A percentile compares a stretch with the other conserved stretches of the same genome.
Evolutionary conservation across 257 asterid genomes (phyloP).

Genomic region (Ajuga chamaepitys): DNA sequence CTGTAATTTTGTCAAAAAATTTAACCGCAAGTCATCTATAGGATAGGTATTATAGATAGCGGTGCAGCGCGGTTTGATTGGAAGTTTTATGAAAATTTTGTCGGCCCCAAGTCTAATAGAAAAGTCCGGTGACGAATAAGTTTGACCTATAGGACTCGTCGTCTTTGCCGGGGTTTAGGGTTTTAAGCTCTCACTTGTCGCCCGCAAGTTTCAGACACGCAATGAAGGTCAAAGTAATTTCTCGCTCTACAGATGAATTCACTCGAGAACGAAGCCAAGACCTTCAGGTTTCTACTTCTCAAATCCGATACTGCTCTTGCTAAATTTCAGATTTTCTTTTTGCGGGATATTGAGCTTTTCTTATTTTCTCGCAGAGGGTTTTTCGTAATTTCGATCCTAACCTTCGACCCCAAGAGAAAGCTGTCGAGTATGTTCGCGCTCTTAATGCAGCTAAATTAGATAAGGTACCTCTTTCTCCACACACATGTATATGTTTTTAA

Average conservation of each 20-base stretch:
- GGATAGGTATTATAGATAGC: no score
- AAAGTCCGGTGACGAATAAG: no score
- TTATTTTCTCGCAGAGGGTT: slow-evolving; percentile 51
- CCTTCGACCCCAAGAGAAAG: slow-evolving; percentile 82
- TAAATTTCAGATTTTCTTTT: not conserved
- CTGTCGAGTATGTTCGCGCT: slow-evolving; percentile 88
- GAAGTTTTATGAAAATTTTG: no score
- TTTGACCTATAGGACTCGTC: not conserved
- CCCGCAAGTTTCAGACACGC: slow-evolving; percentile 2
- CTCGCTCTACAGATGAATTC: slow-evolving; percentile 81
- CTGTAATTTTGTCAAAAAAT: no score
- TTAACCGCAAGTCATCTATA: no score
- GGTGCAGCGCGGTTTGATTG: no score
- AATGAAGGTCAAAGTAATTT: slow-evolving; percentile 80
- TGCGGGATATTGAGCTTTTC: not conserved
- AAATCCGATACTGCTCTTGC: not conserved
- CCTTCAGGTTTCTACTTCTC: slow-evolving; percentile 56
- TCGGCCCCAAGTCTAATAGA: no score
- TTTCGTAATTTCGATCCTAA: slow-evolving; percentile 78
- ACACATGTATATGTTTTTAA: not conserved
- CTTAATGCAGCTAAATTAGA: slow-evolving; percentile 87
- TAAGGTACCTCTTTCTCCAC: slow-evolving; percentile 37
- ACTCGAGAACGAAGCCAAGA: slow-evolving; percentile 97
- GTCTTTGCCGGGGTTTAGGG: slow-evolving; percentile 15
- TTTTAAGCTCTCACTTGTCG: slow-evolving; percentile 1